Conservation (phyloP, 2,329 filamentous ascomycete species). For the Macrophomina pseudophaseolina region DNA sequence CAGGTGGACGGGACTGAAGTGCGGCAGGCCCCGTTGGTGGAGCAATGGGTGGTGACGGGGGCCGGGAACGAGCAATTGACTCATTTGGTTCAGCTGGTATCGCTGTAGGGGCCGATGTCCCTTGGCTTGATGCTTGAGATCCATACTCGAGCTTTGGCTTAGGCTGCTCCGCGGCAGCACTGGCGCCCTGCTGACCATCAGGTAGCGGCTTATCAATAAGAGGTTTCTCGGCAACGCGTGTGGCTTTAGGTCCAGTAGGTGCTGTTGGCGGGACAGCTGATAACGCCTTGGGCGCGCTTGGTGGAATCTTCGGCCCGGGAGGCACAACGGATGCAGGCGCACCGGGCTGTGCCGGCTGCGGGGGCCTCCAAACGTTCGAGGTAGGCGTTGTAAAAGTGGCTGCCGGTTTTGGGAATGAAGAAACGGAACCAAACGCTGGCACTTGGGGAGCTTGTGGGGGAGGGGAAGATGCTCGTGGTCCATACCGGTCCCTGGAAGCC, state of each 20-base stretch:
- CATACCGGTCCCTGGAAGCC: conserved; percentile 52
- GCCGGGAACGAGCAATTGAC: conserved; percentile 1
- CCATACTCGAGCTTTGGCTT: conserved; percentile 13
- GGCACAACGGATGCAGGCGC: conserved; percentile 39
- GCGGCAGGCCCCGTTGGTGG: conserved; percentile 23
- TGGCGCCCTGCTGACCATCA: conserved; percentile 30
- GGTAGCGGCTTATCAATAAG: conserved; percentile 29
- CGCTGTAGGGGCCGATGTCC: conserved; percentile 22
- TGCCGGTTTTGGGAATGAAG: conserved; percentile 24
- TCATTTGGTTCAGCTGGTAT: conserved; percentile 27
- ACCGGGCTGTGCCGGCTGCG: conserved; percentile 41
- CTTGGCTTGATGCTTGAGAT: neutral
- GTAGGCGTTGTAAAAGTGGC: conserved; percentile 26
- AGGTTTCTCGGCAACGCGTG: conserved; percentile 39
- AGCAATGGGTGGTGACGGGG: conserved; percentile 24
- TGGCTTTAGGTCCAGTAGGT: conserved; percentile 37
- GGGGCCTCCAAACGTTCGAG: conserved; percentile 51
- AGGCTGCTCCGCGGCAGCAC: conserved; percentile 30
- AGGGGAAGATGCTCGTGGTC: conserved; percentile 54
- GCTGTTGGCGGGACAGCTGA: conserved; percentile 24
- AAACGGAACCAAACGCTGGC: conserved; percentile 59
- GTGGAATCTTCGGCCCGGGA: conserved; percentile 36
- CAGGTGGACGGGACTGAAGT: conserved; percentile 20
- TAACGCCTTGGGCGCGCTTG: conserved; percentile 45
- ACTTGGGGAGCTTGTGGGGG: conserved; percentile 60